phyloP scores from a whole-genome alignment of 2,329 filamentous ascomycete genomes.

The Trichophyton verrucosum region DNA sequence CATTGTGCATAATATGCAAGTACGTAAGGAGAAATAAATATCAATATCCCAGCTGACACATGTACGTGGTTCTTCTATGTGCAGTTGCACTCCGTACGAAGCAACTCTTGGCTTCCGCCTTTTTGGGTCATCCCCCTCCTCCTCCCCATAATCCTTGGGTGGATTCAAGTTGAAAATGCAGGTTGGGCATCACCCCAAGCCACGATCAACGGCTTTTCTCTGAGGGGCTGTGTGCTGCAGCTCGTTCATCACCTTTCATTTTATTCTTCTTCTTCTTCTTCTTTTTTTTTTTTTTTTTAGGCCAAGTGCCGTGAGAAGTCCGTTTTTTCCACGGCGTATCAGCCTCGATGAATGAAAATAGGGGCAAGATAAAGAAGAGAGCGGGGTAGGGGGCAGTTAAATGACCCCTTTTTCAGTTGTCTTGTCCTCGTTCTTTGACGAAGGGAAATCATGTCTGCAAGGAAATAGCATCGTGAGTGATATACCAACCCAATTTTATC shows the following conservation, averaged over 20 bases:
- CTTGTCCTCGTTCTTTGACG: background rate
- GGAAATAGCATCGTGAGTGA: background rate
- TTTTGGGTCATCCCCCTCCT: background rate
- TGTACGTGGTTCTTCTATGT: background rate
- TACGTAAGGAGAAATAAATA: background rate
- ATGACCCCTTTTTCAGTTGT: background rate
- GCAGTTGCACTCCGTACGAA: background rate
- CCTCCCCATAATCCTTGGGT: background rate
- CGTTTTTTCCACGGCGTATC: background rate
- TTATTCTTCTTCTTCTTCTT: too few relatives aligned
- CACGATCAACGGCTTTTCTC: background rate
- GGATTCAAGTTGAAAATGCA: background rate
- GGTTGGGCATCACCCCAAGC: background rate
- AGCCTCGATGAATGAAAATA: background rate
- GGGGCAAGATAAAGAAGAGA: background rate
- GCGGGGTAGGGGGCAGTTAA: background rate
- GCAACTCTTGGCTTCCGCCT: background rate
- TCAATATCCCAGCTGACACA: background rate
- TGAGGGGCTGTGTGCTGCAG: background rate
- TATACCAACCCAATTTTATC: background rate
- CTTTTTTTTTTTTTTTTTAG: background rate
- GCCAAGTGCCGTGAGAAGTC: background rate
- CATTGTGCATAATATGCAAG: constrained; percentile 1
- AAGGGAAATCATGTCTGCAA: background rate
- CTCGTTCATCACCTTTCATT: background rate